A percentile compares a stretch with the other conserved stretches of the same genome.
Conservation (phyloP, 495 filamentous ascomycete genomes). For the Aspergillus sparsus region DNA sequence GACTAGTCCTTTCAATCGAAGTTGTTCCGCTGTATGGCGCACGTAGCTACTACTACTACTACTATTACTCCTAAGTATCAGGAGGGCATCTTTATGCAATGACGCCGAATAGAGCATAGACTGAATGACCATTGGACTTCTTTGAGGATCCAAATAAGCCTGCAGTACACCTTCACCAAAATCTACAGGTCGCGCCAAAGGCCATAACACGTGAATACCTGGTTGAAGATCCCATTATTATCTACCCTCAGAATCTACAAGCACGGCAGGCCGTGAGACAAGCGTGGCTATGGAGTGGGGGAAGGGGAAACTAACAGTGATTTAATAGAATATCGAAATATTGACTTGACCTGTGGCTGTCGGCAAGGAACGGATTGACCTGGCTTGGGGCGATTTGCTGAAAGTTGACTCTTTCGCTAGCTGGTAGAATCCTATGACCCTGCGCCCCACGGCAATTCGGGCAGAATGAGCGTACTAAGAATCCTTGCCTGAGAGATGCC, state of each 20-base stretch:
- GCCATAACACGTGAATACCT: neutral
- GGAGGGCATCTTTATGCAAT: neutral
- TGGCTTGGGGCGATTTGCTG: neutral
- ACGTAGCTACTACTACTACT: neutral
- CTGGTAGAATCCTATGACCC: neutral
- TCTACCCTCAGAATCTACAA: neutral
- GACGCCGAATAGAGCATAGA: constrained; percentile 2
- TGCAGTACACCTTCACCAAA: neutral
- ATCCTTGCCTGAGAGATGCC: neutral
- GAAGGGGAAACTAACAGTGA: neutral
- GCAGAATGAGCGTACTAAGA: neutral
- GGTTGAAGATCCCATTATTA: neutral
- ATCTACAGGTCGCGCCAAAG: neutral
- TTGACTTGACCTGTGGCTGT: neutral
- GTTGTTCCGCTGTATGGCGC: neutral
- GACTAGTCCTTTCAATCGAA: neutral
- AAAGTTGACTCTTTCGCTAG: neutral
- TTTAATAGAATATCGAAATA: neutral
- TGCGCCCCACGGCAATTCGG: neutral
- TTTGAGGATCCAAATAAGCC: neutral
- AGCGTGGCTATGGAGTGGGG: neutral
- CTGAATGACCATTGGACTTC: constrained; percentile 1
- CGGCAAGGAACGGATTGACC: neutral
- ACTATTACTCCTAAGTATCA: neutral
- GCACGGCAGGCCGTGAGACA: too few relatives aligned